Evolutionary conservation across 1,139 yeast species (phyloP), one percentile per base, ranked within the genome.

Genomic region (Candida labiduridarum): DNA sequence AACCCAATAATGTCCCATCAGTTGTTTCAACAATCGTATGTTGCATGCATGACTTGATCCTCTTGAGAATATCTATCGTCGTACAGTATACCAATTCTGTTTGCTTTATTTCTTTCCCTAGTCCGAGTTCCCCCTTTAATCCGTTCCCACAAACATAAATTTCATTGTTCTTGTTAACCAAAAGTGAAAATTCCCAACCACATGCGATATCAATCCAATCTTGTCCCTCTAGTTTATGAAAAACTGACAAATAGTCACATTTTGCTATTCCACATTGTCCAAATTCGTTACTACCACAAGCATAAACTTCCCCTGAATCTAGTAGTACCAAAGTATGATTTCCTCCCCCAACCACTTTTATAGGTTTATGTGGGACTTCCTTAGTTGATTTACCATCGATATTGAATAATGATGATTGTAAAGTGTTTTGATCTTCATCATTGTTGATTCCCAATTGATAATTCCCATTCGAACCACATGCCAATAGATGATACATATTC

Each of bases 391-490:
- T 31, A 0, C 58, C 61, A 35, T 48, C 46, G 48, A 50, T 62
- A 56, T 41, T 52, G 46, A 72, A 67, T n/a, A 49, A 46, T 12
- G 67, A 66, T 2, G 60, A 56, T 31, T 53, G 58, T 4, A 83
- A 69, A 1, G 25, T 49, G 45, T 63, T 59, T 27, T 74, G 62
- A 63, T 92, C 97, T 1, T 78, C 79, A 42, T 71, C 71, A 48
- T 81, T 78, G 1, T 78, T 80, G 2, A 80, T 65, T 1, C 97
- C 97, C 46, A 92, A 74, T 63, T 92, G 98, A 50, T 68, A 83
- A 44, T 68, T 73, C 1, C 97, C 97, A 67, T 92, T 92, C 1
- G 97, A 90, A 0, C 98, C 98, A 65, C 95, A 84, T 1, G 82
- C 72, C 36, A 72, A 71, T 8, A 84, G 62, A 41, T 49, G 29